phyloP scores from a whole-genome alignment of 441 rosid species.

The California macrophylla region DNA sequence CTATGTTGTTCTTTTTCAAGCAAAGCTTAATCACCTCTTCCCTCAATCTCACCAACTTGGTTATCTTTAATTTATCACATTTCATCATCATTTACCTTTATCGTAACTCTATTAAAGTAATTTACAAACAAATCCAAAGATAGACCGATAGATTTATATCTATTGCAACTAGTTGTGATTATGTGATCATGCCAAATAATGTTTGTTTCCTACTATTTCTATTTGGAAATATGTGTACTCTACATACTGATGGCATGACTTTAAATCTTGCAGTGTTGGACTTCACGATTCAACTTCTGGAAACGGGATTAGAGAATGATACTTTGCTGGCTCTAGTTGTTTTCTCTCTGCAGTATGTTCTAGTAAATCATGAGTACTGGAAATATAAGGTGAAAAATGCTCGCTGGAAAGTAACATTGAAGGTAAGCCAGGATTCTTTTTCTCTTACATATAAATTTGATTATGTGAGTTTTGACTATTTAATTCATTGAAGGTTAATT shows the following conservation, averaged over 20 bases:
- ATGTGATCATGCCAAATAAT: not conserved
- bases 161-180: not conserved
- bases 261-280: conserved; percentile 66
- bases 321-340: conserved; percentile 50
- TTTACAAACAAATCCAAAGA: not conserved
- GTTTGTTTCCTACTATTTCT: conserved; percentile 4
- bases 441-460: not conserved
- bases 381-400: conserved; percentile 56
- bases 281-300: conserved; percentile 64
- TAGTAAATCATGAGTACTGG: conserved; percentile 83
- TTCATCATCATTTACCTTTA: not conserved
- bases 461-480: not conserved
- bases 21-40: not conserved
- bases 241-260: conserved; percentile 19
- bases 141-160: not conserved
- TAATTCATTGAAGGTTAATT: not conserved
- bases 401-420: conserved; percentile 79
- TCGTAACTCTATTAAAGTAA: not conserved
- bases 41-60: not conserved
- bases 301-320: conserved; percentile 61
- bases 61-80: not conserved
- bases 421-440: conserved; percentile 35
- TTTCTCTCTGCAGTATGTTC: conserved; percentile 72
- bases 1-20: not conserved
- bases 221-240: conserved; percentile 7